These are phyloP conservation scores for Mallotus repandus DNA, from an alignment of 441 rosid species.

Conservation along the genomic window DNA sequence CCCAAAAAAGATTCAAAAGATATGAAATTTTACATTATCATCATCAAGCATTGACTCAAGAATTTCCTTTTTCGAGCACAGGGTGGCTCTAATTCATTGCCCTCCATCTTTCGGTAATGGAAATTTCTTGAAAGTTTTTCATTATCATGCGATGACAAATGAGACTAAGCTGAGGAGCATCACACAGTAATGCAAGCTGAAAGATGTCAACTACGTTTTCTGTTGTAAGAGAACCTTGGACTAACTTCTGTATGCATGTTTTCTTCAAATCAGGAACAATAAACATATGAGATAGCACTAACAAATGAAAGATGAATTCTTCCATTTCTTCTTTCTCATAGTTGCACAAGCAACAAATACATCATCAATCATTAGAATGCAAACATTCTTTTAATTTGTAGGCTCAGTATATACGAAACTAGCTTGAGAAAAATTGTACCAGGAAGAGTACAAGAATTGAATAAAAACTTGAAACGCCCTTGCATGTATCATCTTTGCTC, in stretches of 20 bases:
- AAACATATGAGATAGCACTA: slow-evolving; percentile 77
- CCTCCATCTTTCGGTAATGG: slow-evolving; percentile 66
- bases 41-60: slow-evolving; percentile 49
- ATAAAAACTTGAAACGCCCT: too few relatives aligned
- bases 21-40: slow-evolving; percentile 37
- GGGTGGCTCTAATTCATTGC: slow-evolving; percentile 83
- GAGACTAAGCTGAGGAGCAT: too few relatives aligned
- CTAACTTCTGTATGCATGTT: slow-evolving; percentile 52
- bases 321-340: slow-evolving; percentile 70
- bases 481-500: too few relatives aligned
- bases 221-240: slow-evolving; percentile 48
- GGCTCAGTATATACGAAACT: too few relatives aligned
- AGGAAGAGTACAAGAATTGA: too few relatives aligned
- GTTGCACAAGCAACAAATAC: slow-evolving; percentile 34
- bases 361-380: too few relatives aligned
- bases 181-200: slow-evolving; percentile 77
- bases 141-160: slow-evolving; percentile 66
- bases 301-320: slow-evolving; percentile 54
- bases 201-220: slow-evolving; percentile 76
- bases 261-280: slow-evolving; percentile 64
- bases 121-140: slow-evolving; percentile 46
- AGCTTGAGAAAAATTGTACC: too few relatives aligned
- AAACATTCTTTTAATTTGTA: too few relatives aligned
- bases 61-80: slow-evolving; percentile 60
- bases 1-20: not conserved